Conservation (phyloP, 1,284 basidiomycete genomes). For the Puccinia triticina region DNA sequence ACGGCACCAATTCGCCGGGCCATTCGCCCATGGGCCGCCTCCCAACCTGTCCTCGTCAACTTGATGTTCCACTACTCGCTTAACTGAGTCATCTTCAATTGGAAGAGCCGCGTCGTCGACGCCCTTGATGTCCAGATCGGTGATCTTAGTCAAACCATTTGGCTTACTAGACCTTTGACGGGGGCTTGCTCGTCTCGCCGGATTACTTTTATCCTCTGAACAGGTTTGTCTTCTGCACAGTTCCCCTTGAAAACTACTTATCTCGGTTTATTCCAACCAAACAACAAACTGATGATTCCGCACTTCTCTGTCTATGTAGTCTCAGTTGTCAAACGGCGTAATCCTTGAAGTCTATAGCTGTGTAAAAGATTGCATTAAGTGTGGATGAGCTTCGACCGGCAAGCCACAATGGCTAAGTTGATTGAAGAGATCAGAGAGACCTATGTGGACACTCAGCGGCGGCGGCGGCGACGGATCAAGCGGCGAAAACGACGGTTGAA, state of each 20-base stretch:
- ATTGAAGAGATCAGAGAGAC: background rate
- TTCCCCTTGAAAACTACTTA: no score
- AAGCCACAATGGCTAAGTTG: background rate
- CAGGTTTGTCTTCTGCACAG: slow-evolving; percentile 15
- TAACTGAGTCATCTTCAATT: slow-evolving; percentile 27
- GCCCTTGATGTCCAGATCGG: slow-evolving; percentile 1
- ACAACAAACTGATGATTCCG: background rate
- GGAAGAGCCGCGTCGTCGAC: slow-evolving; percentile 4
- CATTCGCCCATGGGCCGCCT: slow-evolving; percentile 35
- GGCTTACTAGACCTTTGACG: background rate
- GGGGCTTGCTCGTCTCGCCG: slow-evolving; percentile 1
- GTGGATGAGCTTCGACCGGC: slow-evolving; percentile 24
- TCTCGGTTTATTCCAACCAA: no score
- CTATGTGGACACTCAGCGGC: background rate
- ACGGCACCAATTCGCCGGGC: slow-evolving; percentile 40
- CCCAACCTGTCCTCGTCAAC: slow-evolving; percentile 29
- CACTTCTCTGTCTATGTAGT: slow-evolving; percentile 32
- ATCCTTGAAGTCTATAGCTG: slow-evolving; percentile 34
- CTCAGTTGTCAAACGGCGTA: background rate
- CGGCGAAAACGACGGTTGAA: slow-evolving; percentile 13
- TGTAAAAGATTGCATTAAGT: slow-evolving; percentile 9
- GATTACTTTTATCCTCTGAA: slow-evolving; percentile 25
- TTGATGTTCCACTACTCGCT: slow-evolving; percentile 15
- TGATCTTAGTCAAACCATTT: slow-evolving; percentile 17
- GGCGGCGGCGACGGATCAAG: background rate